These are phyloP conservation scores for Zygosaccharomyces rouxii DNA, from an alignment of 805 yeast genomes.

Conservation along the genomic window DNA sequence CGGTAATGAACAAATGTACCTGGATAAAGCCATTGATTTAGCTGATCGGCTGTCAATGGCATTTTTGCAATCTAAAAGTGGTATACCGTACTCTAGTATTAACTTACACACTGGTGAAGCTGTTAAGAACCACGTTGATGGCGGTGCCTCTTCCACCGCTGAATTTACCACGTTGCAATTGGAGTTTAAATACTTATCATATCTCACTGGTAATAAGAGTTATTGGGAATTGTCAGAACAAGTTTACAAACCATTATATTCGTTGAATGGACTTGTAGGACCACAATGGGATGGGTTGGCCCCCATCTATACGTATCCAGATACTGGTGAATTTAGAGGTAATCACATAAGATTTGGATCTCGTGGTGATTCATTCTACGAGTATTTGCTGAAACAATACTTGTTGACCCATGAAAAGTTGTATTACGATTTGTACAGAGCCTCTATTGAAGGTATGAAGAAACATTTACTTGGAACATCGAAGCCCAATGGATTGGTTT, in stretches of 20 bases:
- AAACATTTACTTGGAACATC: slow-evolving; percentile 59
- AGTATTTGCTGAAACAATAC: slow-evolving; percentile 80
- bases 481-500: slow-evolving; percentile 57
- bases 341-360: slow-evolving; percentile 74
- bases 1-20: slow-evolving; percentile 47
- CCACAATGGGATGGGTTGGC: slow-evolving; percentile 59
- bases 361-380: slow-evolving; percentile 91
- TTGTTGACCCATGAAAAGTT: slow-evolving; percentile 64
- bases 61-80: slow-evolving; percentile 53
- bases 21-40: slow-evolving; percentile 73
- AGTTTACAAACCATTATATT: slow-evolving; percentile 65
- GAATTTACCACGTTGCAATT: slow-evolving; percentile 84
- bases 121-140: slow-evolving; percentile 53
- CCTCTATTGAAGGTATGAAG: slow-evolving; percentile 72
- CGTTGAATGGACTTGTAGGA: slow-evolving; percentile 40
- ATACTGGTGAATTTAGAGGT: slow-evolving; percentile 65
- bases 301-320: slow-evolving; percentile 76
- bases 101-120: slow-evolving; percentile 66
- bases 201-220: slow-evolving; percentile 69
- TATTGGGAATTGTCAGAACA: slow-evolving; percentile 79
- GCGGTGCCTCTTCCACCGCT: slow-evolving; percentile 83
- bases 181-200: slow-evolving; percentile 78
- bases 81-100: slow-evolving; percentile 75
- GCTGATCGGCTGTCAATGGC: slow-evolving; percentile 72
- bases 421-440: slow-evolving; percentile 71